Conservation (phyloP, 306 rosid genomes). For the Cucurbita argyrosperma region DNA sequence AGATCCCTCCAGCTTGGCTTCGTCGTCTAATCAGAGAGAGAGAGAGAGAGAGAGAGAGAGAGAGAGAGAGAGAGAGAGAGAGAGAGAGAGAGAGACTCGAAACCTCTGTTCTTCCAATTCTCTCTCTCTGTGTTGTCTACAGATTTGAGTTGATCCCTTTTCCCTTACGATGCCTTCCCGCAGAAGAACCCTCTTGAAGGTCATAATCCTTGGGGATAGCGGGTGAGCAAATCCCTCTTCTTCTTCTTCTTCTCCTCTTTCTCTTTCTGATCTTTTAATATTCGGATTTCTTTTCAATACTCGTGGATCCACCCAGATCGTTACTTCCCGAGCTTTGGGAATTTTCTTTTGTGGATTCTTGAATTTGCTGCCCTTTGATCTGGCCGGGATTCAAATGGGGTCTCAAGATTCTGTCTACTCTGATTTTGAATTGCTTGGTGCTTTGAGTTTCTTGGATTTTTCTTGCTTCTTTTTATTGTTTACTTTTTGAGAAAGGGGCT, state of each 20-base stretch:
- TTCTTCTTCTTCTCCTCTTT: background rate
- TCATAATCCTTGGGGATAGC: conserved; percentile 98
- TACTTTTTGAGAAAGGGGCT: background rate
- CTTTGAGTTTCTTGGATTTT: background rate
- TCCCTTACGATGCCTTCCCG: conserved; percentile 73
- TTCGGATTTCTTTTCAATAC: conserved; percentile 5
- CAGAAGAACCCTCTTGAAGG: conserved; percentile 90
- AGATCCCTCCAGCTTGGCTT: conserved; percentile 5
- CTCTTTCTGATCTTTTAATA: background rate
- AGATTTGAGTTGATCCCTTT: conserved; percentile 12
- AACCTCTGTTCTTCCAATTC: background rate
- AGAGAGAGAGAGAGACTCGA: conserved; percentile 6
- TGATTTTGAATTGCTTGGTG: conserved; percentile 1
- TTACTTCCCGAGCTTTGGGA: background rate
- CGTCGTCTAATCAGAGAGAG: background rate
- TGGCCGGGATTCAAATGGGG: background rate
- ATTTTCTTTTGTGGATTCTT: background rate
- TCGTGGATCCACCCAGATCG: conserved; percentile 25
- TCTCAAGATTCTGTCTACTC: background rate
- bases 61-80: conserved; percentile 8
- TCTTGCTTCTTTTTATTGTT: background rate
- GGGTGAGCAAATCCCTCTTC: conserved; percentile 36
- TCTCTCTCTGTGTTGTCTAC: conserved; percentile 1
- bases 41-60: conserved; percentile 8
- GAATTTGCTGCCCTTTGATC: background rate